Evolutionary conservation across 2,329 filamentous ascomycete genomes (phyloP), one percentile per base, ranked within the genome.

Genomic region (Trichoderma polysporum): DNA sequence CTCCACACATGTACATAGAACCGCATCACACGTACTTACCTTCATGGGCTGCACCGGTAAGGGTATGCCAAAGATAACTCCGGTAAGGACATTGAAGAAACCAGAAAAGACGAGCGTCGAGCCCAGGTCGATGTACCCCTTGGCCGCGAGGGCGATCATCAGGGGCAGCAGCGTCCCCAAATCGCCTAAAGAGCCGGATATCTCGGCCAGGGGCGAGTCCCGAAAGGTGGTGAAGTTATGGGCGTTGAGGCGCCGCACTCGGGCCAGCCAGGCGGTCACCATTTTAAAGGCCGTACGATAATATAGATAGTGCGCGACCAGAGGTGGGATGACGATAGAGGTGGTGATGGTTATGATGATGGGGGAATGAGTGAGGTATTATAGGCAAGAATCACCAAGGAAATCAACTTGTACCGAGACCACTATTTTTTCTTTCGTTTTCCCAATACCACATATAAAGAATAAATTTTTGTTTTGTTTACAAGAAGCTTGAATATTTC

Each of bases 31-130:
- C 17, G 31, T 5, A 12, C 27, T 7, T 67, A 86, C 85, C 81
- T 90, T 90, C 87, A 90, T 90, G n/a, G 94, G 94, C 80, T 97
- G 94, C 0, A 97, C 93, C 0, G 94, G 94, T 3, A 97, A 80
- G 2, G 94, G 94, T 47, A 98, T 90, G 7, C 94, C 94, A 74
- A 97, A 98, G 35, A 90, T 79, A 1, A 89, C 75, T 19, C 94
- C 95, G 0, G 94, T 97, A 13, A 91, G 74, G 65, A 97, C 87
- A 74, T 98, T 98, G 78, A 91, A 94, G 10, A 94, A 74, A 1
- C 95, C 95, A 0, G 93, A 94, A 76, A 97, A 95, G 6, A 98
- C 87, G 0, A 98, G 85, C 0, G 94, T 97, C 56, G 90, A 89
- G 29, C 92, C 88, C 1, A 98, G 85, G 25, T 92, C 90, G 73